Base-by-base conservation (phyloP, 306 rosid species). In the Cucurbita argyrosperma region DNA sequence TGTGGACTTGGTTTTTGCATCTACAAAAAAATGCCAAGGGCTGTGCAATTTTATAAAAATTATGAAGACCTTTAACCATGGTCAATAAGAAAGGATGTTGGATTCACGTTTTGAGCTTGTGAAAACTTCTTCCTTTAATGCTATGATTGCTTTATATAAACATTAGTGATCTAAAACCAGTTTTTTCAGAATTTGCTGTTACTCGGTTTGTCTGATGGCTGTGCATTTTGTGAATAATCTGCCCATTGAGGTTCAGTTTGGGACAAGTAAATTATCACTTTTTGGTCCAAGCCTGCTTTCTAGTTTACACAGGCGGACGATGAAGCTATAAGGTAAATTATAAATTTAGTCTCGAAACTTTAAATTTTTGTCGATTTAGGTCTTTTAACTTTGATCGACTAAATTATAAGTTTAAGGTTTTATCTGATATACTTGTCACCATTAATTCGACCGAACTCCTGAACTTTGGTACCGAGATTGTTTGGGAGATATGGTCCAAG, bases 81-180 rank as follows among this genome's bases (percentile, higher is more conserved):
- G 38, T 54, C 63, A 72, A 72, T 72, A 72, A 72, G 76, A 72
- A 72, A 53, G 75, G 76, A 53, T 15, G 14, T 50, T 49, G 74
- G 74, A 26, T 69, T 69, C 74, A 30, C 43, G n/a, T 68, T 68
- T 5, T 1, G 74, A 68, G 56, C 1, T 7, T 45, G 7, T 69
- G 58, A 46, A 30, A 49, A 69, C 74, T 69, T 69, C 43, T 14
- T 14, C 45, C 55, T 8, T 68, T 8, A 68, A 19, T 23, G 4
- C 13, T 7, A 19, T 66, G 54, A 1, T 43, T 45, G 37, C 50
- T 64, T 16, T 43, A 26, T 26, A 18, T 65, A 5, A 43, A 43
- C 71, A 19, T 42, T 11, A 42, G 37, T 18, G 54, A 14, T 50
- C 7, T 5, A 50, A 50, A 50, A 13, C 7, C 54, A 12, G 52